A percentile compares a stretch with the other conserved stretches of the same genome.
phyloP scores from a whole-genome alignment of 2,329 filamentous ascomycete genomes.

The Xylaria sp. region DNA sequence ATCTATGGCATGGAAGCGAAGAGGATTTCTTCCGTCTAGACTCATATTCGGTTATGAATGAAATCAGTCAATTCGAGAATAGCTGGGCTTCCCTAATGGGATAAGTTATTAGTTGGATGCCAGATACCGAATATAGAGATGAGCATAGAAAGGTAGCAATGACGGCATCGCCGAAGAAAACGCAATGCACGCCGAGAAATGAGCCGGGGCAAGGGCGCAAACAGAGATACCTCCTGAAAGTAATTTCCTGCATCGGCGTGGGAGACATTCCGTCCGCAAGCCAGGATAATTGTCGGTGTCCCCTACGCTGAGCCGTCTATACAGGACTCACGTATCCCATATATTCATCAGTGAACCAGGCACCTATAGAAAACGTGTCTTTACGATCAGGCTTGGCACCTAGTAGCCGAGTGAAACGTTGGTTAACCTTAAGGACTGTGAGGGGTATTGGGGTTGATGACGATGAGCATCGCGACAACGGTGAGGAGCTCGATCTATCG shows the following conservation, averaged over 20 bases:
- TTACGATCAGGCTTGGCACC: slow-evolving; percentile 23
- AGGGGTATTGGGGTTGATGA: slow-evolving; percentile 31
- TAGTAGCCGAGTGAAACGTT: slow-evolving; percentile 28
- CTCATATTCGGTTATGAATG: too few relatives aligned
- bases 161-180: slow-evolving; percentile 20
- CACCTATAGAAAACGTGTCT: slow-evolving; percentile 24
- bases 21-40: too few relatives aligned
- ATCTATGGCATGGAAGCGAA: too few relatives aligned
- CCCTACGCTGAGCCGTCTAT: slow-evolving; percentile 19
- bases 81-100: too few relatives aligned
- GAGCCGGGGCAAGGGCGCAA: slow-evolving; percentile 1
- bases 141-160: not conserved
- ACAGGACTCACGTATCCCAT: slow-evolving; percentile 13
- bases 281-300: slow-evolving; percentile 10
- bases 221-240: slow-evolving; percentile 16
- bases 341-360: slow-evolving; percentile 24
- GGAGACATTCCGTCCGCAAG: slow-evolving; percentile 5
- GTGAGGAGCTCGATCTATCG: slow-evolving; percentile 33
- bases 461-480: slow-evolving; percentile 23
- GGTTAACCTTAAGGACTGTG: slow-evolving; percentile 20
- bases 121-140: not conserved
- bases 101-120: not conserved
- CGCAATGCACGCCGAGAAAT: not conserved
- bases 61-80: not conserved
- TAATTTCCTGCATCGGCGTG: slow-evolving; percentile 9